These are phyloP conservation scores for Cladobotryum protrusum DNA, from an alignment of 2,329 filamentous ascomycete species.

Conservation along the genomic window DNA sequence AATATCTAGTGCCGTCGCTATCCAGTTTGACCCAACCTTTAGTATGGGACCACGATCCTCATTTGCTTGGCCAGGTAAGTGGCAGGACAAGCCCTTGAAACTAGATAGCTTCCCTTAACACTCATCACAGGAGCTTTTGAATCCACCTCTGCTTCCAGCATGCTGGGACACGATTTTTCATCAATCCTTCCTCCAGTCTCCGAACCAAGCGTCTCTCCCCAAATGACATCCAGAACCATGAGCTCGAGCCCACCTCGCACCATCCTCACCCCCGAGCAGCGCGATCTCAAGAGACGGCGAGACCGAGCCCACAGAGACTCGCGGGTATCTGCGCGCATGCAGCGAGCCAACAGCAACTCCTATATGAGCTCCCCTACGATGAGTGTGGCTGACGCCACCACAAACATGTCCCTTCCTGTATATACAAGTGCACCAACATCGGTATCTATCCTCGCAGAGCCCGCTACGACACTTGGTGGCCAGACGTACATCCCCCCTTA, in stretches of 20 bases:
- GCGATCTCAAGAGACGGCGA: slow-evolving; percentile 55
- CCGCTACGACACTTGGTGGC: slow-evolving; percentile 36
- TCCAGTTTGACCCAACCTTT: slow-evolving; percentile 46
- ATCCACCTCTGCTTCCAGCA: slow-evolving; percentile 24
- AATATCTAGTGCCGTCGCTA: slow-evolving; percentile 39
- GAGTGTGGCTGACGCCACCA: slow-evolving; percentile 33
- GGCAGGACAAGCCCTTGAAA: background rate
- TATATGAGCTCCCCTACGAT: slow-evolving; percentile 34
- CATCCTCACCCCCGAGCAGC: slow-evolving; percentile 52
- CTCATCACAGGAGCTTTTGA: slow-evolving; percentile 28
- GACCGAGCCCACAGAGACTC: slow-evolving; percentile 54
- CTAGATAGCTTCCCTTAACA: background rate
- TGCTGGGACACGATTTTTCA: slow-evolving; percentile 40
- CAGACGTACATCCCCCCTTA: slow-evolving; percentile 45
- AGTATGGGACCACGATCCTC: slow-evolving; percentile 45
- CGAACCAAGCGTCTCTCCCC: slow-evolving; percentile 47
- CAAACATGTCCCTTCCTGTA: slow-evolving; percentile 39
- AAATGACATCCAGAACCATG: slow-evolving; percentile 43
- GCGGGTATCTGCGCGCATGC: slow-evolving; percentile 46
- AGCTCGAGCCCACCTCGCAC: slow-evolving; percentile 53
- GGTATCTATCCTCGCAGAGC: slow-evolving; percentile 46
- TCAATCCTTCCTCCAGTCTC: slow-evolving; percentile 38
- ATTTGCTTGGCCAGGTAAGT: slow-evolving; percentile 45
- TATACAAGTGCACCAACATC: slow-evolving; percentile 47
- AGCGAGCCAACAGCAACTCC: slow-evolving; percentile 44